phyloP scores from a whole-genome alignment of 768 basidiomycete species.

The Agrocybe pediades region DNA sequence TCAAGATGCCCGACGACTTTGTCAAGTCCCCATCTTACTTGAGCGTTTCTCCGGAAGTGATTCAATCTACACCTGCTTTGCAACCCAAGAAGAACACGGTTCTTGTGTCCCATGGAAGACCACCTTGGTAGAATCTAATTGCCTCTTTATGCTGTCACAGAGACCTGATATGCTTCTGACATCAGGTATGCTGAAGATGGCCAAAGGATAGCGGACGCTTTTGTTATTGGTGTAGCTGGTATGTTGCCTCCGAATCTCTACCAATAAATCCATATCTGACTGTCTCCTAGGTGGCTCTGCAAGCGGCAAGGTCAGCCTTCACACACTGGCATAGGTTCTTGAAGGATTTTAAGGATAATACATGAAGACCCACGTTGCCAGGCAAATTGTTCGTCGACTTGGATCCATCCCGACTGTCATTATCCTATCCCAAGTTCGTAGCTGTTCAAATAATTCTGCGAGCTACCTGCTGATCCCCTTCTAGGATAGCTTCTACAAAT shows the following conservation, averaged over 20 bases:
- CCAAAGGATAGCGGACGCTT: constrained; percentile 67
- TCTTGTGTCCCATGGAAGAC: constrained; percentile 81
- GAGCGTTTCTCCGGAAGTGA: background rate
- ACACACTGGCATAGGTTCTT: background rate
- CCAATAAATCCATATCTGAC: constrained; percentile 1
- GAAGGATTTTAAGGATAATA: constrained; percentile 2
- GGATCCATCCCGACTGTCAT: constrained; percentile 88
- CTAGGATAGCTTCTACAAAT: constrained; percentile 94
- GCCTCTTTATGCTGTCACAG: background rate
- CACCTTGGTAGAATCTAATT: constrained; percentile 65
- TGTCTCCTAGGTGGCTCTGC: constrained; percentile 72
- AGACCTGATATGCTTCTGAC: background rate
- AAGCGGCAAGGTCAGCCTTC: constrained; percentile 73
- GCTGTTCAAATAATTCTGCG: background rate
- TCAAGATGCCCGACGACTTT: constrained; percentile 22
- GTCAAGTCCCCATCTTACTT: constrained; percentile 15
- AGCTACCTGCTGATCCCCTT: background rate
- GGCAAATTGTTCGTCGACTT: constrained; percentile 76
- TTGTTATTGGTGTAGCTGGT: constrained; percentile 87
- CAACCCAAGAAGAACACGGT: constrained; percentile 72
- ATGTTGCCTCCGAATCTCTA: constrained; percentile 13
- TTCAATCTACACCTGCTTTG: constrained; percentile 26
- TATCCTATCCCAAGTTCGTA: constrained; percentile 80
- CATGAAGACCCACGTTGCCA: constrained; percentile 78
- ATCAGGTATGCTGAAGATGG: constrained; percentile 81